Base-by-base conservation (phyloP, 2,329 filamentous ascomycete genomes). In the Thelonectria rubi region DNA sequence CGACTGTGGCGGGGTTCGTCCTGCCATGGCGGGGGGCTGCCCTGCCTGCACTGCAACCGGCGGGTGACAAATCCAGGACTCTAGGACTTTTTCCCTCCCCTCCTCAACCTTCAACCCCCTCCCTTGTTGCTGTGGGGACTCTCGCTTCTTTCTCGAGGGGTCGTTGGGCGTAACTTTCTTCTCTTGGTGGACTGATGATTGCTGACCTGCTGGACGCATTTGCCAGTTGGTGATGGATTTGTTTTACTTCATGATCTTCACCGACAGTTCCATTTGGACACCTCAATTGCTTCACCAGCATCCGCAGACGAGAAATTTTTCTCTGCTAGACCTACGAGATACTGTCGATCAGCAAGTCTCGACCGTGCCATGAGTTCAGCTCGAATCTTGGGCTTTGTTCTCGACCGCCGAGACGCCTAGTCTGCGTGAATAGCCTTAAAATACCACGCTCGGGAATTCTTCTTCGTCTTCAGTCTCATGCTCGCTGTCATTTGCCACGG, bases 1-100 rank as follows among this genome's bases (percentile, higher is more conserved):
- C 21, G 7, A 30, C 26, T 30, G 26, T 30, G 26, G 26, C 26
- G 26, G 26, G 26, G 26, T 30, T 30, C 26, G 26, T 30, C 26
- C 26, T 30, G 26, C 2, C 26, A 30, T 30, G 26, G 26, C 26
- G 26, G 26, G 26, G 26, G 26, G 26, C 26, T 30, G 26, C 26
- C 26, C 4, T 30, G 7, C 5, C 26, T 30, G 26, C 26, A 30
- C 26, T 30, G 8, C 26, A 30, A 30, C 26, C 26, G 7, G 26
- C 26, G 26, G 26, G 26, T 30, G 26, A 30, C 26, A 51, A 30
- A 52, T 56, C 52, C 52, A 60, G 58, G 58, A 60, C 58, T 47
- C 58, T 60, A 60, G 58, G 58, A 60, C 58, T 60, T 56, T 56
- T 42, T n/a, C n/a, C 46, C 5, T 40, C 17, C 48, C 46, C 42